These are phyloP conservation scores for Chloris gayana DNA, from an alignment of 176 grass and related monocot genomes.

Conservation along the genomic window DNA sequence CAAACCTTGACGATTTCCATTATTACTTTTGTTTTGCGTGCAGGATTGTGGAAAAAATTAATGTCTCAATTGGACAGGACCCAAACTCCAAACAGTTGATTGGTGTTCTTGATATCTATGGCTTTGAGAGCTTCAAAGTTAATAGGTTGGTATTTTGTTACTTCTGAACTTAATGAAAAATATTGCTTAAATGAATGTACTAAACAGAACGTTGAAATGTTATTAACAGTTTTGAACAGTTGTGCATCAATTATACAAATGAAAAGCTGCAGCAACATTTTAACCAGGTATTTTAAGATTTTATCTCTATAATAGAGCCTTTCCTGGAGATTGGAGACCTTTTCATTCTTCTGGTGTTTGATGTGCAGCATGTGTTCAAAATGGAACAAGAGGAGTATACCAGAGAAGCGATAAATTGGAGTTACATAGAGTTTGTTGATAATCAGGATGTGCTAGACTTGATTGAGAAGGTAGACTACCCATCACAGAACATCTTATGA, in stretches of 20 bases:
- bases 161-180: neutral
- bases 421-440: conserved; percentile 99
- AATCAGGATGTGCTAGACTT: conserved; percentile 99
- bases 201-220: conserved; percentile 37
- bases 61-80: conserved; percentile 98
- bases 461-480: conserved; percentile 90
- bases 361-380: conserved; percentile 97
- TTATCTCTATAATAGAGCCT: neutral
- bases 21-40: conserved; percentile 29
- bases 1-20: conserved; percentile 22
- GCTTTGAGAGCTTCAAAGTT: conserved; percentile 99
- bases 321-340: conserved; percentile 34
- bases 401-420: conserved; percentile 98
- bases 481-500: conserved; percentile 24
- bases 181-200: neutral
- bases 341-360: conserved; percentile 40
- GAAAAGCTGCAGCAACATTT: conserved; percentile 99
- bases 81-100: conserved; percentile 96
- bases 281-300: conserved; percentile 76
- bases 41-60: conserved; percentile 99
- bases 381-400: conserved; percentile 99
- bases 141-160: conserved; percentile 71
- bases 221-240: conserved; percentile 81
- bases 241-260: conserved; percentile 99
- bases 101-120: conserved; percentile 99